A percentile compares a stretch with the other conserved stretches of the same genome.
phyloP scores from a whole-genome alignment of 768 basidiomycete species.

The Lactifluus subvellereus region DNA sequence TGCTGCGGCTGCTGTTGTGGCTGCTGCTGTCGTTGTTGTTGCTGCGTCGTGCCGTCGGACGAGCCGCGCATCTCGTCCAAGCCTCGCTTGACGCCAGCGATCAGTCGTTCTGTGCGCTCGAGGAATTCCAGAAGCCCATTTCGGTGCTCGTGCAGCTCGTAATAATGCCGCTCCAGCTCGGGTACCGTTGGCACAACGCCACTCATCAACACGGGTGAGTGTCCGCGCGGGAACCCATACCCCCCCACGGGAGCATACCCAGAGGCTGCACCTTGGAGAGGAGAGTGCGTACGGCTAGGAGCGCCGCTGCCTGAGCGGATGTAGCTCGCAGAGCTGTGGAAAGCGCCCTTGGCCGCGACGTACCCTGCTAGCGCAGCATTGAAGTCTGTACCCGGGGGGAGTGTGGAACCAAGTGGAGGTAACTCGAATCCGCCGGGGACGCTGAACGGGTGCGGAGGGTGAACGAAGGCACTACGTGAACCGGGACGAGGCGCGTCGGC shows the following conservation, averaged over 20 bases:
- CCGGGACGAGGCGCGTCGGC: slow-evolving; percentile 13
- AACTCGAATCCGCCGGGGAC: slow-evolving; percentile 49
- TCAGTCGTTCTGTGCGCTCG: slow-evolving; percentile 65
- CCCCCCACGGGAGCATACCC: slow-evolving; percentile 33
- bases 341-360: slow-evolving; percentile 11
- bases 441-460: slow-evolving; percentile 19
- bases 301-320: slow-evolving; percentile 55
- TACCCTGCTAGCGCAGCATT: slow-evolving; percentile 12
- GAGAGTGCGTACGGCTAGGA: slow-evolving; percentile 70
- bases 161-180: slow-evolving; percentile 71
- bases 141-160: slow-evolving; percentile 57
- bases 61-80: slow-evolving; percentile 65
- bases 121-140: slow-evolving; percentile 66
- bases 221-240: slow-evolving; percentile 30
- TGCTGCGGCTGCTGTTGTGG: background rate
- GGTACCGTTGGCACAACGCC: slow-evolving; percentile 39
- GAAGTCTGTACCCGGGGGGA: slow-evolving; percentile 30
- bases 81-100: slow-evolving; percentile 64
- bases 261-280: slow-evolving; percentile 40
- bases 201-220: slow-evolving; percentile 44
- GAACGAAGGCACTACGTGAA: slow-evolving; percentile 19
- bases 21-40: background rate
- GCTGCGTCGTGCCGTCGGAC: slow-evolving; percentile 21
- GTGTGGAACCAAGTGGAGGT: slow-evolving; percentile 44
- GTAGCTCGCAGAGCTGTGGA: slow-evolving; percentile 45